Base-by-base conservation (phyloP, 768 basidiomycete species). In the Tylopilus felleus region DNA sequence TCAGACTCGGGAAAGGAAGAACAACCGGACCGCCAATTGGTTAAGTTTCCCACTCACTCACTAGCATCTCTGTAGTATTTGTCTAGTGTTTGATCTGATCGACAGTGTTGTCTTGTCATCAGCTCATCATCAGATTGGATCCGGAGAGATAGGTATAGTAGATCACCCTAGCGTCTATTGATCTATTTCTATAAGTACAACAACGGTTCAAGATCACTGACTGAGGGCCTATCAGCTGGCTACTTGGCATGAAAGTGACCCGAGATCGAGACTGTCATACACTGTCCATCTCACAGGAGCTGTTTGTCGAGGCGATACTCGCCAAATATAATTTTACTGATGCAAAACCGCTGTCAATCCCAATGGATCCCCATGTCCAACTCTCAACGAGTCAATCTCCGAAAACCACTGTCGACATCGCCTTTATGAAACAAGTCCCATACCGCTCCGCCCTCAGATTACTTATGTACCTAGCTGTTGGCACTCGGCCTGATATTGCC, bases 191-290 rank as follows among this genome's bases (percentile, higher is more conserved):
- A n/a, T n/a, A n/a, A n/a, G n/a, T n/a, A n/a, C n/a, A n/a, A n/a
- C n/a, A n/a, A n/a, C n/a, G 9, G 0, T 56, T 51, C 27, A 52
- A 51, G 17, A 58, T 58, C 29, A 29, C 51, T 1, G n/a, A 56
- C 16, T 23, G 48, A 0, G 19, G 42, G 5, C 48, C 44, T 0
- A 60, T 62, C 19, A 55, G 43, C 23, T 60, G 56, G 62, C 28
- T 63, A 0, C 45, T 63, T 6, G 8, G 23, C 6, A 43, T 43
- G 23, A 43, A 43, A 8, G 23, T 43, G 4, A 27, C 4, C 6
- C 6, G 8, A 0, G 9, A 43, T n/a, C 8, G 4, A 13, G 17
- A 16, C 5, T 4, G 16, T 8, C 17, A 10, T 7, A 43, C 16
- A 14, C 22, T 43, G 5, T 25, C 42, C 5, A 16, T 43, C 2